These are phyloP conservation scores for Aspergillus fructus DNA, from an alignment of 2,329 filamentous ascomycete genomes.

Conservation along the genomic window DNA sequence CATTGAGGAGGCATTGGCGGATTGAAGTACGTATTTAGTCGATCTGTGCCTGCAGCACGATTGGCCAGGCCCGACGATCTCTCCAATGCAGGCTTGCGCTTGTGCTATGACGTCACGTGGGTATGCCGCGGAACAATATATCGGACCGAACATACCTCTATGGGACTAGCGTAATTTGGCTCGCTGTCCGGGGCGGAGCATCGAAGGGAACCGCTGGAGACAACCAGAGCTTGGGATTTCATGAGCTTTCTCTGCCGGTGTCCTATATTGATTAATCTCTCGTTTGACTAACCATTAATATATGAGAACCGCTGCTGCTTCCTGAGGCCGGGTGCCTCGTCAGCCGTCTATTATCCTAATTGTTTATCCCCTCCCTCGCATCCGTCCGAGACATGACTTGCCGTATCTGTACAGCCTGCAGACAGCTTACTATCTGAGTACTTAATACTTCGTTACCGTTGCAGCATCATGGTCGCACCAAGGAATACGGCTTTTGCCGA, in stretches of 20 bases:
- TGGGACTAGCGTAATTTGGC: slow-evolving; percentile 21
- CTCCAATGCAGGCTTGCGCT: not conserved
- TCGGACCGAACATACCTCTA: slow-evolving; percentile 19
- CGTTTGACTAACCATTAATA: not conserved
- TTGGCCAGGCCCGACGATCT: not conserved
- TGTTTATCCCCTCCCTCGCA: not conserved
- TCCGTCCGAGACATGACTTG: slow-evolving; percentile 13
- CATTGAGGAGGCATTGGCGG: slow-evolving; percentile 22
- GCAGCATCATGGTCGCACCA: slow-evolving; percentile 50
- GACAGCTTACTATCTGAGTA: slow-evolving; percentile 3
- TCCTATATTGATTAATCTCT: not conserved
- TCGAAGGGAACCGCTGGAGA: not conserved
- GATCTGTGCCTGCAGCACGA: not conserved
- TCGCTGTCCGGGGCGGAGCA: slow-evolving; percentile 2
- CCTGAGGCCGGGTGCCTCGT: slow-evolving; percentile 26
- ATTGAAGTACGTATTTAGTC: slow-evolving; percentile 3
- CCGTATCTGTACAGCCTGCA: slow-evolving; percentile 6
- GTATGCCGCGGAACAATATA: slow-evolving; percentile 12
- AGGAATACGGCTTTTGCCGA: slow-evolving; percentile 61
- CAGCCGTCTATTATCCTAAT: slow-evolving; percentile 7
- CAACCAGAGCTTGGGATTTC: not conserved
- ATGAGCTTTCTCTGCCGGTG: not conserved
- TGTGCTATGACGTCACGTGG: slow-evolving; percentile 31
- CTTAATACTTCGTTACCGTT: slow-evolving; percentile 6
- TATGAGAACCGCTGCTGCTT: slow-evolving; percentile 6